Conservation (phyloP, 495 filamentous ascomycete genomes). For the Oidiodendron maius region DNA sequence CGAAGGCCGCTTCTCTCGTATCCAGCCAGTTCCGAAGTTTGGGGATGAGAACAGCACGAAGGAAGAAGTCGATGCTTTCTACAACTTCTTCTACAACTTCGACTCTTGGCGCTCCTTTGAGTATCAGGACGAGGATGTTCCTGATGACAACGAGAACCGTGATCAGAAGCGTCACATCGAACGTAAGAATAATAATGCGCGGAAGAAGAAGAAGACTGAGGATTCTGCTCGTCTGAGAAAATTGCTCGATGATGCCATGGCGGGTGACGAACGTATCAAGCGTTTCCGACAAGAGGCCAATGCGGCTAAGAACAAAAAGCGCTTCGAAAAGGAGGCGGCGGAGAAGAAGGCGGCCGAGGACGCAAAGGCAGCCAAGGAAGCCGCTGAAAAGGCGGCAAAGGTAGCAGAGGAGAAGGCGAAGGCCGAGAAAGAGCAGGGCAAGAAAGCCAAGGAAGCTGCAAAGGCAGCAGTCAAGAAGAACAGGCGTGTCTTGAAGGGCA, state of each 20-base stretch:
- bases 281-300: slow-evolving; percentile 85
- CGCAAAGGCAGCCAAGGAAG: slow-evolving; percentile 67
- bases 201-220: slow-evolving; percentile 98
- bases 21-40: slow-evolving; percentile 77
- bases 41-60: slow-evolving; percentile 80
- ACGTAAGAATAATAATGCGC: slow-evolving; percentile 94
- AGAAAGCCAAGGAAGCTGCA: slow-evolving; percentile 95
- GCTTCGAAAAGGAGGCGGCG: slow-evolving; percentile 84
- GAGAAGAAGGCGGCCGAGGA: slow-evolving; percentile 79
- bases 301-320: slow-evolving; percentile 91
- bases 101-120: slow-evolving; percentile 97
- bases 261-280: slow-evolving; percentile 91
- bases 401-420: slow-evolving; percentile 84
- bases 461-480: slow-evolving; percentile 99
- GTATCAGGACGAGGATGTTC: slow-evolving; percentile 97
- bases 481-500: slow-evolving; percentile 85
- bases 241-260: slow-evolving; percentile 78
- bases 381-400: slow-evolving; percentile 68
- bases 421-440: slow-evolving; percentile 70
- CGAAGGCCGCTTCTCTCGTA: slow-evolving; percentile 88
- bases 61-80: slow-evolving; percentile 88
- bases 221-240: slow-evolving; percentile 85
- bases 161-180: slow-evolving; percentile 98
- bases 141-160: slow-evolving; percentile 96
- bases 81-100: slow-evolving; percentile 99